phyloP scores from a whole-genome alignment of 169 alveolate genomes.

The Plasmodium knowlesi region DNA sequence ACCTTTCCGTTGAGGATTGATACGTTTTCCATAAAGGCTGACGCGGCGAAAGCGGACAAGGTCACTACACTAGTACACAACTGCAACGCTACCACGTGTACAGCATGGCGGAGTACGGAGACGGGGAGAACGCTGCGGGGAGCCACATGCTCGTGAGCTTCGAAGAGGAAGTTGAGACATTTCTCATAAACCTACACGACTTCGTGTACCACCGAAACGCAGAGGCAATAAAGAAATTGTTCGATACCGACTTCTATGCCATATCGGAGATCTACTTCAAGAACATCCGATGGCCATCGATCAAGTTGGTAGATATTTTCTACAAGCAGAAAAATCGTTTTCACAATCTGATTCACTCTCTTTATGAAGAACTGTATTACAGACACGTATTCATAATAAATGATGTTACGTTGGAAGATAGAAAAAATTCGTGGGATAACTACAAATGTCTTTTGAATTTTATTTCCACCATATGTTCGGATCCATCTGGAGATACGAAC shows the following conservation, averaged over 20 bases:
- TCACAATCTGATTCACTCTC: constrained; percentile 86
- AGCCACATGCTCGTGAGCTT: constrained; percentile 77
- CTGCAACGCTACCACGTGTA: background rate
- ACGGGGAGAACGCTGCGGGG: background rate
- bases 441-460: constrained; percentile 83
- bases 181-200: constrained; percentile 84
- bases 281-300: constrained; percentile 88
- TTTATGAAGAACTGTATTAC: constrained; percentile 87
- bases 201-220: constrained; percentile 84
- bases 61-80: no score
- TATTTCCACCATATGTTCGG: constrained; percentile 78
- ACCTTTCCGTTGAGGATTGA: no score
- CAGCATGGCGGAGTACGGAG: background rate
- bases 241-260: constrained; percentile 84
- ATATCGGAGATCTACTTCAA: constrained; percentile 85
- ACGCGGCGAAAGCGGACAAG: background rate
- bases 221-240: constrained; percentile 83
- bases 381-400: constrained; percentile 87
- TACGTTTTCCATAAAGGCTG: no score
- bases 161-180: constrained; percentile 87
- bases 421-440: constrained; percentile 87
- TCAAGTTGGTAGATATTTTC: constrained; percentile 83
- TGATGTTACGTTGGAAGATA: constrained; percentile 85
- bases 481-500: constrained; percentile 66
- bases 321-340: constrained; percentile 85